Evolutionary conservation across 2,329 filamentous ascomycete species (phyloP).

Genomic region (Teratosphaeriaceae sp.): DNA sequence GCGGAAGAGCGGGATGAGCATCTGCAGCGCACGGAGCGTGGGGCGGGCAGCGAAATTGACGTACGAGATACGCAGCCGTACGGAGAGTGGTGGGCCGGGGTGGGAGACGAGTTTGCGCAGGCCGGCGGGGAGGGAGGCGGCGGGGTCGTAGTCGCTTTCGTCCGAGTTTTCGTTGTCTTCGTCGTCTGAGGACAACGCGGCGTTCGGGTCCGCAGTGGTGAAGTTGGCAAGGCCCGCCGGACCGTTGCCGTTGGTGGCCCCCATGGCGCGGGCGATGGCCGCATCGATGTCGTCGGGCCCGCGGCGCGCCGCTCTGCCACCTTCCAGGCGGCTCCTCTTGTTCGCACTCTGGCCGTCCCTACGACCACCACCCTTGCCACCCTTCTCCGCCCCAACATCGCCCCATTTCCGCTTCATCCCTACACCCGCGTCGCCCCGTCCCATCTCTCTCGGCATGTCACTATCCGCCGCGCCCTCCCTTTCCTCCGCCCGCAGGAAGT

Average conservation of each 20-base stretch:
- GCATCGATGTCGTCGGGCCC: conserved; percentile 31
- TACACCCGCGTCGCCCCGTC: conserved; percentile 45
- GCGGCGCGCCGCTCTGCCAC: conserved; percentile 16
- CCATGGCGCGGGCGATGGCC: conserved; percentile 25
- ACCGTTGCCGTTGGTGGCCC: conserved; percentile 15
- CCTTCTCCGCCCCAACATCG: conserved; percentile 46
- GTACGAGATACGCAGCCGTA: conserved; percentile 73
- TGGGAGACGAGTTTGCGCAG: conserved; percentile 71
- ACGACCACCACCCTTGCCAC: not conserved
- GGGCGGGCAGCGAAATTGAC: conserved; percentile 91
- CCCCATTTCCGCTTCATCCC: conserved; percentile 96
- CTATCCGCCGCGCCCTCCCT: conserved; percentile 67
- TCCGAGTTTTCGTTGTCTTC: conserved; percentile 36
- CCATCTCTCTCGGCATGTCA: conserved; percentile 50
- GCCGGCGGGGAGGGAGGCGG: conserved; percentile 47
- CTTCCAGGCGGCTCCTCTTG: conserved; percentile 56
- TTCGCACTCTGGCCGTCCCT: conserved; percentile 34
- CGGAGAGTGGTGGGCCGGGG: conserved; percentile 55
- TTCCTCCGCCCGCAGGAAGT: conserved; percentile 89
- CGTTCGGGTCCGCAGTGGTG: too few relatives aligned
- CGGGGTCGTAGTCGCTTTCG: conserved; percentile 45
- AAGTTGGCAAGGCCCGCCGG: too few relatives aligned
- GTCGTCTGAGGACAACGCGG: too few relatives aligned
- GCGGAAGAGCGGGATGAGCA: conserved; percentile 89
- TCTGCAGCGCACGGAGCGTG: conserved; percentile 87